Evolutionary conservation across 164 flowering plant genomes (phyloP).

Genomic region (Euptelea pleiosperma): DNA sequence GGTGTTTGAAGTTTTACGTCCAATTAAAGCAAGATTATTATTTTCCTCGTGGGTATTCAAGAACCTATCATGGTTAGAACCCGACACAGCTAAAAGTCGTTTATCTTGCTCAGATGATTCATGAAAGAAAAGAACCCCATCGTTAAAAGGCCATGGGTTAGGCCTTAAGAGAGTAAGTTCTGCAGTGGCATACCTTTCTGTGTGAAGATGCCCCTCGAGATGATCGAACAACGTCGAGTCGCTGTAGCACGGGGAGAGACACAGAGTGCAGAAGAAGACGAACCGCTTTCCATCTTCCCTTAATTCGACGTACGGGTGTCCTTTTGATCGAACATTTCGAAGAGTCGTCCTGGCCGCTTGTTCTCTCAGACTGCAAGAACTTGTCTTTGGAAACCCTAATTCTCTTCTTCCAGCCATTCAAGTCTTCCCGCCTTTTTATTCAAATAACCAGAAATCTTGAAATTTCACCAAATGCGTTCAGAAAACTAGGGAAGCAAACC

Average conservation of each 20-base stretch:
- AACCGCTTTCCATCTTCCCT: slow-evolving; percentile 71
- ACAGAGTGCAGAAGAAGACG: slow-evolving; percentile 77
- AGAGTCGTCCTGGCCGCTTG: slow-evolving; percentile 52
- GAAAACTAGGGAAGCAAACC: not conserved
- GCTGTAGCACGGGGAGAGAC: slow-evolving; percentile 72
- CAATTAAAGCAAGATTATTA: slow-evolving; percentile 28
- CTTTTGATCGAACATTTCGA: slow-evolving; percentile 51
- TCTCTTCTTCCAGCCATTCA: slow-evolving; percentile 50
- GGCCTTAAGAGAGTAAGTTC: slow-evolving; percentile 59
- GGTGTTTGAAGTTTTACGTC: slow-evolving; percentile 9
- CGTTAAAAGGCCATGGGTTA: slow-evolving; percentile 94
- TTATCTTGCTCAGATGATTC: slow-evolving; percentile 33
- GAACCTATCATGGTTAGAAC: slow-evolving; percentile 16
- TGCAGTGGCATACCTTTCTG: slow-evolving; percentile 50
- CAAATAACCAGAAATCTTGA: not conserved
- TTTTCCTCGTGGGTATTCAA: slow-evolving; percentile 22
- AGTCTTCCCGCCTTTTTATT: slow-evolving; percentile 18
- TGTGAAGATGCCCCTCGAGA: slow-evolving; percentile 66
- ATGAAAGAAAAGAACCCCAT: slow-evolving; percentile 79
- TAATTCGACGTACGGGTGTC: slow-evolving; percentile 75
- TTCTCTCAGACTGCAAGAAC: slow-evolving; percentile 47
- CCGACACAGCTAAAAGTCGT: slow-evolving; percentile 7
- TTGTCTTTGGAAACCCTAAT: slow-evolving; percentile 42
- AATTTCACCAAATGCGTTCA: not conserved
- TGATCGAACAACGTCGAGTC: slow-evolving; percentile 65